A percentile compares a stretch with the other conserved stretches of the same genome.
Conservation (phyloP, 1,284 basidiomycete species). For the Cryptococcus jaspeensis region DNA sequence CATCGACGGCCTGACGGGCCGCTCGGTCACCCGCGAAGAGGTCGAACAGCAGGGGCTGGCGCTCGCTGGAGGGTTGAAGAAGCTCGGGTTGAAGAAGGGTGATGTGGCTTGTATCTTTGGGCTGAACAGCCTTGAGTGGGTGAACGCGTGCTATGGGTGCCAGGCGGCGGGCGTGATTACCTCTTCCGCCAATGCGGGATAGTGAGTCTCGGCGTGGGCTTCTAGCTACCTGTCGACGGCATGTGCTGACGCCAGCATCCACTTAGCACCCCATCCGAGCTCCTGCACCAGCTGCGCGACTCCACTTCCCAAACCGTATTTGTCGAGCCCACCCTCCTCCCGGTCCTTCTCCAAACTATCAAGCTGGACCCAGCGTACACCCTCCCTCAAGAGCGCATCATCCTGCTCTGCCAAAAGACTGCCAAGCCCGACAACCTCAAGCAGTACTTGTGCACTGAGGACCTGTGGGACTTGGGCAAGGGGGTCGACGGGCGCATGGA, state of each 20-base stretch:
- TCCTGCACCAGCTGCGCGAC: slow-evolving; percentile 54
- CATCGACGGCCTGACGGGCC: slow-evolving; percentile 64
- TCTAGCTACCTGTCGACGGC: background rate
- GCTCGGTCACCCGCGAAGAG: slow-evolving; percentile 59
- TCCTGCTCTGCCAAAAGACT: slow-evolving; percentile 29
- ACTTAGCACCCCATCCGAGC: slow-evolving; percentile 40
- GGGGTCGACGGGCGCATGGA: slow-evolving; percentile 11
- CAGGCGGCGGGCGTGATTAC: slow-evolving; percentile 38
- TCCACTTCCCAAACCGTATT: slow-evolving; percentile 60
- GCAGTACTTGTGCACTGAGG: slow-evolving; percentile 19
- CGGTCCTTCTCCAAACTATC: slow-evolving; percentile 31
- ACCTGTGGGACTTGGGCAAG: slow-evolving; percentile 22
- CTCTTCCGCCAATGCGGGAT: slow-evolving; percentile 44
- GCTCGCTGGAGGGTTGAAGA: slow-evolving; percentile 58
- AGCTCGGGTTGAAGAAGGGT: slow-evolving; percentile 30
- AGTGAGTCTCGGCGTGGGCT: slow-evolving; percentile 44
- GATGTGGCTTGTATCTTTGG: slow-evolving; percentile 46
- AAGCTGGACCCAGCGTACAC: slow-evolving; percentile 13
- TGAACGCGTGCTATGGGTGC: slow-evolving; percentile 61
- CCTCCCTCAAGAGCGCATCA: slow-evolving; percentile 21
- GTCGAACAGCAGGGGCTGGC: slow-evolving; percentile 60
- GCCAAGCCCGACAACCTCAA: slow-evolving; percentile 17
- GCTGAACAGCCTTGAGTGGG: slow-evolving; percentile 63
- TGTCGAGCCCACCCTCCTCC: slow-evolving; percentile 57
- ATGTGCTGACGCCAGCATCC: background rate